Evolutionary conservation across 768 basidiomycete genomes (phyloP), one percentile per base, ranked within the genome.

Genomic region (Guyanaporus albipodus): DNA sequence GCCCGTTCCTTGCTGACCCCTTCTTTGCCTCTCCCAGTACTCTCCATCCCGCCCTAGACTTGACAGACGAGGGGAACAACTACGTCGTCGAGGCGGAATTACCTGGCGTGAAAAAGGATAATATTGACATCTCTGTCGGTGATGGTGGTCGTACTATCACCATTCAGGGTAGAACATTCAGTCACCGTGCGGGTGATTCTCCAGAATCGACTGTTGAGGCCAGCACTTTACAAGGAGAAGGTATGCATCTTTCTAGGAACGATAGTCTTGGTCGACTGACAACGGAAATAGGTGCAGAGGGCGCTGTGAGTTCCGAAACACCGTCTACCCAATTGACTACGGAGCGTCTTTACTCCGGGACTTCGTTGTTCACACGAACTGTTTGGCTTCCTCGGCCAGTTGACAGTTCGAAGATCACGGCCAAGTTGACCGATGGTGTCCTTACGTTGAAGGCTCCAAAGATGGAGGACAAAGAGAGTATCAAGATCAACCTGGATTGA

Each of bases 91-190:
- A 89, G 57, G 85, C 86, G 2, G 88, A 91, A 57, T 58, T 91
- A 22, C 88, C 87, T 18, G 87, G 87, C 1, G 79, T 90, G 22
- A 82, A 79, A 62, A 87, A 83, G 70, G 86, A 89, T 55, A 80
- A 88, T 56, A 60, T 89, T 8, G 76, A 86, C 45, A 75, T 90
- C 41, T 74, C 79, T 8, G 71, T 90, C 48, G 84, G 85, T 8
- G 82, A 87, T 46, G 78, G 75, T 14, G 87, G 85, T 3, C 73
- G 78, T 46, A 86, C 79, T 50, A 60, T 89, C 46, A 87, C 81
- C 4, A 87, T 91, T 46, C 79, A 86, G 60, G 87, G 87, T 8
- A 82, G 74, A 56, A 64, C 78, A 31, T 57, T 64, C 38, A 66
- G 66, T 49, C 63, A 50, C 18, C 53, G 48, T 17, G 34, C 47